Conservation (phyloP, 768 basidiomycete genomes). For the Serendipita sp. region DNA sequence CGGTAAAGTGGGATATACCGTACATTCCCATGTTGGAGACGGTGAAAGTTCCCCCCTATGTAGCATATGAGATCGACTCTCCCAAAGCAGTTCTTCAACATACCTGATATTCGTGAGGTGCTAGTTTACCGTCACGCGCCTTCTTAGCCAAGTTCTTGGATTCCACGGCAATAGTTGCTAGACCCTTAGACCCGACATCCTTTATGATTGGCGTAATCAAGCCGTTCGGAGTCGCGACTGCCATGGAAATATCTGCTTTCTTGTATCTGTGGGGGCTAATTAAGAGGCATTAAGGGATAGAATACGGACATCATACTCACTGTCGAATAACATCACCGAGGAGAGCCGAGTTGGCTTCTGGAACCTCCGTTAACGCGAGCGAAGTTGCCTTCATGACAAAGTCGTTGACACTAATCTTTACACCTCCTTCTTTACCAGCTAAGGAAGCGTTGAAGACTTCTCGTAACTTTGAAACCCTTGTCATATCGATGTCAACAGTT, state of each 20-base stretch:
- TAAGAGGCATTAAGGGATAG: background rate
- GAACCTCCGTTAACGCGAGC: conserved; percentile 83
- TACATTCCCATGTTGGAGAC: conserved; percentile 99
- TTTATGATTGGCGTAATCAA: conserved; percentile 96
- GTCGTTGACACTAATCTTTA: conserved; percentile 91
- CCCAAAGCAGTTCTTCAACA: conserved; percentile 8
- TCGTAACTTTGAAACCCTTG: conserved; percentile 82
- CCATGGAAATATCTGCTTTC: conserved; percentile 92
- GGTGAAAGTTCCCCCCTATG: conserved; percentile 89
- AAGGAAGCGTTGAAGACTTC: conserved; percentile 89
- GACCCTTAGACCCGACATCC: conserved; percentile 82
- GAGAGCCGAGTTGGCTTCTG: conserved; percentile 97
- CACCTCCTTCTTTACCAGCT: conserved; percentile 53
- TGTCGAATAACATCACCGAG: conserved; percentile 87
- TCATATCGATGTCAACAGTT: conserved; percentile 92
- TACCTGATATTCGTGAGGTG: conserved; percentile 92
- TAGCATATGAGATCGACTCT: background rate
- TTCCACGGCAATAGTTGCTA: conserved; percentile 83
- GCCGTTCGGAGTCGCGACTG: conserved; percentile 89
- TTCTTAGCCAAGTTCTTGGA: conserved; percentile 86
- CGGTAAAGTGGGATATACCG: conserved; percentile 88
- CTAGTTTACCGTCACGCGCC: conserved; percentile 90
- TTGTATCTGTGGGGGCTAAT: conserved; percentile 46
- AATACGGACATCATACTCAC: conserved; percentile 32
- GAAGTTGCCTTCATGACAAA: conserved; percentile 92